Conservation (phyloP, 2,329 filamentous ascomycete genomes). For the Botrytis medusae region DNA sequence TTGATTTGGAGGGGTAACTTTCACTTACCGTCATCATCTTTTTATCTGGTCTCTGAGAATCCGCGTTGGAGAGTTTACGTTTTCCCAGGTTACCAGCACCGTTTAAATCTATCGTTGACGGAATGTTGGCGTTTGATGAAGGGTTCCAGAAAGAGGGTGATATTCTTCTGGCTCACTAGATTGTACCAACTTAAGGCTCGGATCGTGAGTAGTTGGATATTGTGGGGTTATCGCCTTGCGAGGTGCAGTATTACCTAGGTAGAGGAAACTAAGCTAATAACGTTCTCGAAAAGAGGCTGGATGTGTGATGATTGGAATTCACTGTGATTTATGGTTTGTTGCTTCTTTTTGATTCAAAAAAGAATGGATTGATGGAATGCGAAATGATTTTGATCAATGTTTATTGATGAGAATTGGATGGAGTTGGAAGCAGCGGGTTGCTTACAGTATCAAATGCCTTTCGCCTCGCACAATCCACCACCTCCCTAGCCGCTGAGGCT, state of each 20-base stretch:
- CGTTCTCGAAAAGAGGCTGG: not conserved
- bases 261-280: not conserved
- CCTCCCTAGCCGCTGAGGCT: conserved; percentile 22
- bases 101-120: conserved; percentile 32
- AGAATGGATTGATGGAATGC: not conserved
- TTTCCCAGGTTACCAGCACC: conserved; percentile 58
- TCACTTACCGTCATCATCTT: conserved; percentile 61
- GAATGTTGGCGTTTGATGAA: conserved; percentile 38
- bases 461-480: conserved; percentile 11
- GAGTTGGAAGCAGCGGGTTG: conserved; percentile 21
- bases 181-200: conserved; percentile 16
- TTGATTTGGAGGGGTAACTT: conserved; percentile 25
- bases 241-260: not conserved
- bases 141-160: conserved; percentile 27
- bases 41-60: conserved; percentile 56
- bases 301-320: not conserved
- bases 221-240: conserved; percentile 14
- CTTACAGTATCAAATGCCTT: conserved; percentile 12
- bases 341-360: not conserved
- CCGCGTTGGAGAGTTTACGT: conserved; percentile 64
- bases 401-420: not conserved
- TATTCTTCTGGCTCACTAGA: conserved; percentile 28
- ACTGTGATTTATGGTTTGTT: not conserved
- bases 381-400: not conserved
- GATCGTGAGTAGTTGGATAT: conserved; percentile 12